phyloP scores from a whole-genome alignment of 768 basidiomycete species.

The Hysterangium stoloniferum region DNA sequence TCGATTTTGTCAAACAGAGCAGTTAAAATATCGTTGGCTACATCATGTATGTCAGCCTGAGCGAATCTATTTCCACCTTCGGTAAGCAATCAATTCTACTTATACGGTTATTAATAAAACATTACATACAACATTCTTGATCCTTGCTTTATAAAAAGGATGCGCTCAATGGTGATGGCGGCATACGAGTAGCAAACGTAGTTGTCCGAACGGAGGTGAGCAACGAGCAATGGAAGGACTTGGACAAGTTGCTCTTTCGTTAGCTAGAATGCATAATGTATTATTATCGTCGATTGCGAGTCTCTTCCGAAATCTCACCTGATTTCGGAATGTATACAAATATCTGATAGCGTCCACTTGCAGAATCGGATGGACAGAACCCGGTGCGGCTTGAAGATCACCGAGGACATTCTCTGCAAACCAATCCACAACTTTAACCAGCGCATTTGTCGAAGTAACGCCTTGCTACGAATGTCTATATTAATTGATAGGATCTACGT shows the following conservation, averaged over 20 bases:
- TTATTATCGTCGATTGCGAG: not conserved
- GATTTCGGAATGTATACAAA: conserved; percentile 91
- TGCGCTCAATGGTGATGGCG: conserved; percentile 95
- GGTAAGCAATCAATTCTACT: no score
- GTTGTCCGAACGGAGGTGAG: conserved; percentile 73
- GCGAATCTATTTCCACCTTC: conserved; percentile 53
- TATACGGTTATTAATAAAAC: no score
- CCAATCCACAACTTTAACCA: conserved; percentile 92
- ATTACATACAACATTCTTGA: conserved; percentile 59
- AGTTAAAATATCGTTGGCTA: conserved; percentile 64
- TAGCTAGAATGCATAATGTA: conserved; percentile 38
- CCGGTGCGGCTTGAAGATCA: conserved; percentile 67
- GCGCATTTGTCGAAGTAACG: conserved; percentile 85
- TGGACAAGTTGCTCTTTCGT: conserved; percentile 90
- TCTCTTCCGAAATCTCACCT: conserved; percentile 39
- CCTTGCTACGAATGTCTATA: conserved; percentile 50
- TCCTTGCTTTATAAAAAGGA: conserved; percentile 83
- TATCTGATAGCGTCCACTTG: conserved; percentile 97
- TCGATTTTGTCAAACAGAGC: conserved; percentile 78
- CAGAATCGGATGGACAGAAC: conserved; percentile 77
- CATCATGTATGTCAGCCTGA: conserved; percentile 78
- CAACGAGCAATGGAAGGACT: conserved; percentile 79
- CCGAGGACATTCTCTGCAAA: conserved; percentile 87
- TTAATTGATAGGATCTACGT: not conserved
- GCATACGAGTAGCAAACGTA: conserved; percentile 96